Evolutionary conservation across 2,329 filamentous ascomycete genomes (phyloP), one percentile per base, ranked within the genome.

Genomic region (Clonostachys sp.): DNA sequence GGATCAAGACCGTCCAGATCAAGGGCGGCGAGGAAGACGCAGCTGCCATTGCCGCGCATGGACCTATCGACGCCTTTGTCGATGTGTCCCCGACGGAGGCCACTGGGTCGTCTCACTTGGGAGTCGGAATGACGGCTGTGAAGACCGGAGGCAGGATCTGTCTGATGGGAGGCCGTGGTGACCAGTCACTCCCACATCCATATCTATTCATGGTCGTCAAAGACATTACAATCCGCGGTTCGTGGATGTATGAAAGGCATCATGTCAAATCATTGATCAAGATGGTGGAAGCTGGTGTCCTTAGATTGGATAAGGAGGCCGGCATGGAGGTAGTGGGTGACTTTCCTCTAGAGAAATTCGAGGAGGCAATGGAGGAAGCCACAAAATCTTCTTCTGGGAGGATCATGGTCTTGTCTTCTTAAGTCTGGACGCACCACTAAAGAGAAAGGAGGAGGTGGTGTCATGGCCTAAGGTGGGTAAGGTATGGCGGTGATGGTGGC

Each of bases 81-180:
- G 76, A 80, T 51, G 65, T 77, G 34, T 67, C 69, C 1, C 74
- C 75, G 1, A 57, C 58, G 5, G 63, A 64, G 3, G 51, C 54
- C 5, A 30, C 24, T 30, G 24, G 24, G 24, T 30, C 24, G 24
- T 30, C 24, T 30, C 24, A 30, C 24, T 30, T 30, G 24, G 24
- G 24, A 6, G 24, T 30, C 24, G 9, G 24, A 6, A 30, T 30
- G 24, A 18, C 51, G 7, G 14, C 36, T 39, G 52, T 77, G 7
- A 58, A 61, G 5, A 57, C 50, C 13, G 58, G 61, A 4, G 58
- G 55, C 0, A 43, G 53, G 4, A 46, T 59, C 2, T 54, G 50
- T 9, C 30, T 60, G 14, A 54, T 58, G 52, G 59, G 59, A 2
- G 24, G 24, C 24, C 24, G 24, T 30, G 24, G 24, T 30, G 24